Evolutionary conservation across 2,329 filamentous ascomycete species (phyloP).

Genomic region (Basipetospora sp.): DNA sequence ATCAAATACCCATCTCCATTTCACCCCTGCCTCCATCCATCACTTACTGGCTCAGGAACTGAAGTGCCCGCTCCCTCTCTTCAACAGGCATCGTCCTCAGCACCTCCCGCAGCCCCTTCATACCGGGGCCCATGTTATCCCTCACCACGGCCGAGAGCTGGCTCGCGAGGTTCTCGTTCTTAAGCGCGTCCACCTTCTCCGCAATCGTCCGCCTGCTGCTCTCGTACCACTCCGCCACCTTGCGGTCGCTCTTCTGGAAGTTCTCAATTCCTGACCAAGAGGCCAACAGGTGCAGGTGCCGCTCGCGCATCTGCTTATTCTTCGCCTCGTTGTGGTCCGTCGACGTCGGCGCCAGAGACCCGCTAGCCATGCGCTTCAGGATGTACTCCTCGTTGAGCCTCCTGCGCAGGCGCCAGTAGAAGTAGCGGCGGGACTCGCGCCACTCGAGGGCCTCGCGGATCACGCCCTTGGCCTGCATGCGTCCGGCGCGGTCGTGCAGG

Average conservation of each 20-base stretch:
- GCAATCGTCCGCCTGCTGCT: constrained; percentile 73
- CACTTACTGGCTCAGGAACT: constrained; percentile 33
- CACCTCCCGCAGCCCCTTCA: constrained; percentile 77
- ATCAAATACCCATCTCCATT: too few species aligned
- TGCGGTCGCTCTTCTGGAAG: constrained; percentile 65
- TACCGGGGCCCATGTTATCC: constrained; percentile 46
- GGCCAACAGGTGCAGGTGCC: constrained; percentile 60
- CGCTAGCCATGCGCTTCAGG: constrained; percentile 66
- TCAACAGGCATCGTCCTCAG: constrained; percentile 73
- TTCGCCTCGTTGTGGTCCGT: constrained; percentile 19
- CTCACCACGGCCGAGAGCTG: constrained; percentile 32
- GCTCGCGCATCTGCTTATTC: constrained; percentile 41
- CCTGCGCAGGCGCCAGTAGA: constrained; percentile 98
- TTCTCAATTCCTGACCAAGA: constrained; percentile 69
- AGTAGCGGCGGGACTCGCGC: constrained; percentile 85
- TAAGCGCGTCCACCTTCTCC: constrained; percentile 71
- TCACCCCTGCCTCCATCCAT: too few species aligned
- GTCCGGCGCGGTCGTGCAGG: constrained; percentile 86
- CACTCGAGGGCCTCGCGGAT: constrained; percentile 76
- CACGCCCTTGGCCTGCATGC: constrained; percentile 95
- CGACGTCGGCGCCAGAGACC: constrained; percentile 11
- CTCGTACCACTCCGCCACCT: constrained; percentile 90
- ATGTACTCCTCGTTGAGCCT: constrained; percentile 96
- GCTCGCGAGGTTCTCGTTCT: constrained; percentile 50
- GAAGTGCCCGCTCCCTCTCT: constrained; percentile 73